A percentile compares a stretch with the other conserved stretches of the same genome.
phyloP scores from a whole-genome alignment of 225 moss, liverwort and hornwort species.

The Physcomitrellopsis africana region DNA sequence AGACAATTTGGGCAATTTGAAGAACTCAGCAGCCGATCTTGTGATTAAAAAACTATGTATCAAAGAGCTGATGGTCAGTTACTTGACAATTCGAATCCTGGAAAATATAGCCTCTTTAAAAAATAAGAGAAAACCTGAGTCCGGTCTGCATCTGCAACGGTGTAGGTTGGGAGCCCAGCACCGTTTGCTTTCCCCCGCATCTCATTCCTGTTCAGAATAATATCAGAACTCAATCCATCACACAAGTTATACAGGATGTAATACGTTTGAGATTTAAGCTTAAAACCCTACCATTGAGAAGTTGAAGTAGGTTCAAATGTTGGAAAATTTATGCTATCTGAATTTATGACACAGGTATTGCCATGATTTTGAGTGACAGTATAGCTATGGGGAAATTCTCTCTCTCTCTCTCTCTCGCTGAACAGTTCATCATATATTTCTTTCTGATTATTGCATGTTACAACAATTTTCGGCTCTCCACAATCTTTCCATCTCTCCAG shows the following conservation, averaged over 20 bases:
- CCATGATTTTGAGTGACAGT: background rate
- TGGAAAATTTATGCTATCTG: constrained; percentile 4
- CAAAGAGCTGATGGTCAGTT: background rate
- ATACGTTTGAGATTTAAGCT: constrained; percentile 16
- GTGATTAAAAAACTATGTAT: constrained; percentile 1
- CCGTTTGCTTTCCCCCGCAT: constrained; percentile 84
- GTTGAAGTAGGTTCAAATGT: background rate
- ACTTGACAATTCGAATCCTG: constrained; percentile 16
- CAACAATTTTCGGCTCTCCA: constrained; percentile 96
- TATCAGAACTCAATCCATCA: constrained; percentile 17
- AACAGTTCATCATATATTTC: constrained; percentile 62
- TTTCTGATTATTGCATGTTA: constrained; percentile 91
- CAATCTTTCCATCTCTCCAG: constrained; percentile 93
- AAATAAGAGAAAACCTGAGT: constrained; percentile 69
- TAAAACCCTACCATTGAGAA: background rate
- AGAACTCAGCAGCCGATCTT: constrained; percentile 5
- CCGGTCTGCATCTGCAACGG: constrained; percentile 94
- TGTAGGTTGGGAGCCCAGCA: constrained; percentile 76
- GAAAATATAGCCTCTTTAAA: background rate
- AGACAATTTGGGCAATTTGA: constrained; percentile 26
- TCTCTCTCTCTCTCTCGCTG: background rate
- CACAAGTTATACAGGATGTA: background rate
- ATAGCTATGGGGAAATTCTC: background rate
- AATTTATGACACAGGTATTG: background rate
- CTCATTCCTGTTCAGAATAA: constrained; percentile 64